Evolutionary conservation across 73 alveolate species (phyloP).

Genomic region (Symbiodinium pilosum): DNA sequence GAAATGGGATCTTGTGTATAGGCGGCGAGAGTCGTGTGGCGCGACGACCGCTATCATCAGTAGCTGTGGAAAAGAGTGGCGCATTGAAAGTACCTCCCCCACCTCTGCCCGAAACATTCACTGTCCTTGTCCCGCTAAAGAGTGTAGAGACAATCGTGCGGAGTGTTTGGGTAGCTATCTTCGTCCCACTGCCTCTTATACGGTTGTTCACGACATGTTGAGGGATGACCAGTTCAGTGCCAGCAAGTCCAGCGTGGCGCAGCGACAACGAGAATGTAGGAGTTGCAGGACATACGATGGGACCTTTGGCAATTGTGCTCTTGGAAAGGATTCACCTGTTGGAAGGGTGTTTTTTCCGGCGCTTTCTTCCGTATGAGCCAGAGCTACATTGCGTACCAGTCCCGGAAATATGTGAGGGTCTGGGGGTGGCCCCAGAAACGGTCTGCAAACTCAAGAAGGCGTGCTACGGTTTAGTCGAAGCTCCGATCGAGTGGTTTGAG

Average conservation of each 20-base stretch:
- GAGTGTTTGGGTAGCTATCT: background rate
- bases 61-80: too few species aligned
- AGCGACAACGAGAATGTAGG: background rate
- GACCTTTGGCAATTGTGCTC: background rate
- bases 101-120: background rate
- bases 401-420: slow-evolving; percentile 1
- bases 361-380: background rate
- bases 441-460: background rate
- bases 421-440: background rate
- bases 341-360: slow-evolving; percentile 16
- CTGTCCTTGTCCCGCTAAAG: background rate
- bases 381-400: slow-evolving; percentile 14
- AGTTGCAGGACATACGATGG: background rate
- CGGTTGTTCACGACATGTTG: background rate
- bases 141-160: background rate
- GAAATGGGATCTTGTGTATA: too few species aligned
- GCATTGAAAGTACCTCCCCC: background rate
- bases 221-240: background rate
- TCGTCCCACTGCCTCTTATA: background rate
- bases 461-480: slow-evolving; percentile 35
- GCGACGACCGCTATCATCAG: background rate
- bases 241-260: background rate
- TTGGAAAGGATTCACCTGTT: too few species aligned
- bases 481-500: slow-evolving; percentile 46
- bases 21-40: background rate